A percentile compares a stretch with the other conserved stretches of the same genome.
Evolutionary conservation across 2,329 filamentous ascomycete species (phyloP).

Genomic region (Phialophora expanda): DNA sequence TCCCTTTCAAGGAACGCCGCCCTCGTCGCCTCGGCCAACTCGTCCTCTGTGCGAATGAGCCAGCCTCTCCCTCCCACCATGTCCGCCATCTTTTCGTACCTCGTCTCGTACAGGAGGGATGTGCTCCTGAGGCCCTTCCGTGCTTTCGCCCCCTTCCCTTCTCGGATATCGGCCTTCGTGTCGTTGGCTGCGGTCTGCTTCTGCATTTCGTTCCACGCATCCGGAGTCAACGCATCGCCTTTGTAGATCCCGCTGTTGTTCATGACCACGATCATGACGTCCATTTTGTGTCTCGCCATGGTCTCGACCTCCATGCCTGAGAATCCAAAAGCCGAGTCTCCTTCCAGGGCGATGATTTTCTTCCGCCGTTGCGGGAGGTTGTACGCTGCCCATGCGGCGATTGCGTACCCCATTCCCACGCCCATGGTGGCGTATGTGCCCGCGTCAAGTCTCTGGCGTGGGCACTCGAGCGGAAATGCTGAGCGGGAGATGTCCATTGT

Average conservation of each 20-base stretch:
- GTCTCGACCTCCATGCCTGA: slow-evolving; percentile 63
- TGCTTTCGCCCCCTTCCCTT: slow-evolving; percentile 29
- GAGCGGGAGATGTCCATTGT: slow-evolving; percentile 66
- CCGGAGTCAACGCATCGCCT: slow-evolving; percentile 49
- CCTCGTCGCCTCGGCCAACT: slow-evolving; percentile 57
- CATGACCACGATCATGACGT: slow-evolving; percentile 61
- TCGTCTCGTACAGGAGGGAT: slow-evolving; percentile 59
- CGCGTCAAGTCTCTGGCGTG: slow-evolving; percentile 62
- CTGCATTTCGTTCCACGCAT: slow-evolving; percentile 54
- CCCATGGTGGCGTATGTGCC: slow-evolving; percentile 67
- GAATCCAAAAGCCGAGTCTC: slow-evolving; percentile 63
- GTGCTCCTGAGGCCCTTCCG: slow-evolving; percentile 52
- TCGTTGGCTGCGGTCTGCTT: slow-evolving; percentile 47
- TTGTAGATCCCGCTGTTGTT: slow-evolving; percentile 62
- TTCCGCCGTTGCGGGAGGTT: slow-evolving; percentile 53
- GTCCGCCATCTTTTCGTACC: slow-evolving; percentile 61
- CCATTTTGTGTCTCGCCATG: slow-evolving; percentile 61
- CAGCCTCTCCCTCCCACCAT: slow-evolving; percentile 61
- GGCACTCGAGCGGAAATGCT: slow-evolving; percentile 60
- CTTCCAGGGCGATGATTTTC: slow-evolving; percentile 63
- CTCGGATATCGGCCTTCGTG: slow-evolving; percentile 33
- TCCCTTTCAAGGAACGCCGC: slow-evolving; percentile 55
- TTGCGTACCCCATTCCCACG: slow-evolving; percentile 62
- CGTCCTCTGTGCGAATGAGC: slow-evolving; percentile 58
- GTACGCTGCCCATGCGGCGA: slow-evolving; percentile 62